Percentiles rank a stretch among this genome's conserved stretches.
Evolutionary conservation across 2,329 filamentous ascomycete genomes (phyloP).

Genomic region (Aspergillus sojae): DNA sequence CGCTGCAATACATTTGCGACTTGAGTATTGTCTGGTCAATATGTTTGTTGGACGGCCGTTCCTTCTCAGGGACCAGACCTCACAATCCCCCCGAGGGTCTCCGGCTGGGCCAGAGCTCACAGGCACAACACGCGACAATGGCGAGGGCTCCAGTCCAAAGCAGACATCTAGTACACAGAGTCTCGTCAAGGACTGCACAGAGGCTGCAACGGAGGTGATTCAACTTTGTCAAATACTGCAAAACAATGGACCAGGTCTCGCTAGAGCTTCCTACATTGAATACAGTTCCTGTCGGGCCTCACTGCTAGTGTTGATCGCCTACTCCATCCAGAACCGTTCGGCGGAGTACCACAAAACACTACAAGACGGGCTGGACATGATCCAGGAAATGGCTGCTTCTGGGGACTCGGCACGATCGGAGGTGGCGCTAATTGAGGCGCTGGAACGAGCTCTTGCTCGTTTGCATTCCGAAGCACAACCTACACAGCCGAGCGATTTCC

Average conservation of each 20-base stretch:
- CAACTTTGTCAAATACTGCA: constrained; percentile 28
- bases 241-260: constrained; percentile 28
- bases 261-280: constrained; percentile 38
- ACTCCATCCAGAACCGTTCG: constrained; percentile 30
- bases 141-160: not conserved
- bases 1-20: constrained; percentile 28
- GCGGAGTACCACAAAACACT: constrained; percentile 26
- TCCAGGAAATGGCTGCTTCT: constrained; percentile 34
- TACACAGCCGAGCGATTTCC: not conserved
- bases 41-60: constrained; percentile 56
- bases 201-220: constrained; percentile 30
- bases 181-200: constrained; percentile 30
- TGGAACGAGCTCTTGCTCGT: constrained; percentile 30
- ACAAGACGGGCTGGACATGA: constrained; percentile 31
- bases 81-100: not conserved
- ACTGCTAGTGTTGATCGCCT: constrained; percentile 38
- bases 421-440: constrained; percentile 32
- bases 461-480: constrained; percentile 13
- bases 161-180: constrained; percentile 2
- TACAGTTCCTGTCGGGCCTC: constrained; percentile 41
- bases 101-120: not conserved
- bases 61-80: constrained; percentile 35
- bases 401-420: constrained; percentile 37
- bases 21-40: constrained; percentile 52
- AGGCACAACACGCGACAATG: too few species aligned